These are phyloP conservation scores for Talaromyces rugulosus DNA, from an alignment of 2,329 filamentous ascomycete genomes.

Conservation along the genomic window DNA sequence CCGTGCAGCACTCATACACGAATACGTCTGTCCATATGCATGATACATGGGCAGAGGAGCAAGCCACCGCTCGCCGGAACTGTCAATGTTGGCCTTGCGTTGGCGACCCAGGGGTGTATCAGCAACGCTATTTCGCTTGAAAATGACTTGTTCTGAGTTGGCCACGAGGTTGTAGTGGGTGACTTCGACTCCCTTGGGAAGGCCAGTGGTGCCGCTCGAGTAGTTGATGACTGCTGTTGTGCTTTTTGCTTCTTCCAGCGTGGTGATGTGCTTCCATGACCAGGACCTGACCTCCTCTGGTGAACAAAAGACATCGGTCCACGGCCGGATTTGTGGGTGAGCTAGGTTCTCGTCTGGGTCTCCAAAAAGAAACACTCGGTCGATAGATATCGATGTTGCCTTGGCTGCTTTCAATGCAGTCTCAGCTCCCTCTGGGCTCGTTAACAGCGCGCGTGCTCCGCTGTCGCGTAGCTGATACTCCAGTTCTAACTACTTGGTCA, in stretches of 20 bases:
- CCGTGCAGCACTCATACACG: neutral
- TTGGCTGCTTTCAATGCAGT: neutral
- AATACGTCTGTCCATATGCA: slow-evolving; percentile 44
- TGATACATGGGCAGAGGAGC: slow-evolving; percentile 76
- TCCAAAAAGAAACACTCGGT: neutral
- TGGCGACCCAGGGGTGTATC: neutral
- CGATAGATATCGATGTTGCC: neutral
- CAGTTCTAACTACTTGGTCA: neutral
- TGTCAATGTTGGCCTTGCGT: neutral
- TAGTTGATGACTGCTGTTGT: neutral
- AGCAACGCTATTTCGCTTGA: slow-evolving; percentile 15
- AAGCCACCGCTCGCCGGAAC: slow-evolving; percentile 43
- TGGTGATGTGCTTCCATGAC: neutral
- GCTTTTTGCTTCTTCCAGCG: neutral
- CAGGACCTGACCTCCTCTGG: neutral
- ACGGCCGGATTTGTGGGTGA: too few species aligned
- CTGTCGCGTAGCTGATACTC: slow-evolving; percentile 3
- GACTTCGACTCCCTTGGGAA: slow-evolving; percentile 18
- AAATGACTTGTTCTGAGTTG: slow-evolving; percentile 60
- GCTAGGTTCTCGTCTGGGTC: too few species aligned
- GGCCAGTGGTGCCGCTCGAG: slow-evolving; percentile 25
- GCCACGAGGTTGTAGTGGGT: slow-evolving; percentile 6
- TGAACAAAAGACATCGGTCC: neutral
- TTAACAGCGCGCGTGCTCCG: neutral
- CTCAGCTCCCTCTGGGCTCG: neutral